Evolutionary conservation across 495 filamentous ascomycete species (phyloP), one percentile per base, ranked within the genome.

Genomic region (Xylaria intraflava): DNA sequence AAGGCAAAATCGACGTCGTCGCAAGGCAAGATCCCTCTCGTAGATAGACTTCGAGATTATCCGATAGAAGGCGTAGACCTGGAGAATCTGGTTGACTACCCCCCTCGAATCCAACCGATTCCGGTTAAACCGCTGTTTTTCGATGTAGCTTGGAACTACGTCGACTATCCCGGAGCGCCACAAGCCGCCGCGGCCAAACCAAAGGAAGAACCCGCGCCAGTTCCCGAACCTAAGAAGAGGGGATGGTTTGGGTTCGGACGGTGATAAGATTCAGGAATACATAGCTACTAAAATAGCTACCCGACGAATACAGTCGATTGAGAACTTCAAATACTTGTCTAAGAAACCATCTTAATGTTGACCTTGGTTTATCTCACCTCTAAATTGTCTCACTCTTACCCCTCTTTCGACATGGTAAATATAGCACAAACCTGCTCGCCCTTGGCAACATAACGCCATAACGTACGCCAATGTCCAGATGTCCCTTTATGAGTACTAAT

Each of bases 121-220:
- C 90, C 93, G 0, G 90, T 96, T 14, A 99, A 99, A 69, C 94
- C 93, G 14, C 68, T 99, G 14, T 97, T 96, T 76, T 79, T 97
- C 41, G 93, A 99, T 66, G 88, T 95, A 11, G 93, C 93, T 14
- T 97, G 89, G 87, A 99, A 97, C 67, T 99, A 95, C 65, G 89
- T 99, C 55, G 84, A 90, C 19, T 99, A 99, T 67, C 91, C 93
- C 2, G 87, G 86, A 3, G 77, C 78, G 26, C 48, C 62, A 44
- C 58, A 51, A n/a, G 57, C 62, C 6, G 57, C 56, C 7, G 59
- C 65, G 39, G 64, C 51, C 3, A 62, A 67, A 36, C 51, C 61
- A 8, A 69, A 68, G 33, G 62, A 73, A 14, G 62, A 61, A 36
- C 51, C 49, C 40, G 57, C 58, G 17, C 39, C 56, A 46, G 49